phyloP scores from a whole-genome alignment of 2,329 filamentous ascomycete species.

The Ceratocystis papillata region DNA sequence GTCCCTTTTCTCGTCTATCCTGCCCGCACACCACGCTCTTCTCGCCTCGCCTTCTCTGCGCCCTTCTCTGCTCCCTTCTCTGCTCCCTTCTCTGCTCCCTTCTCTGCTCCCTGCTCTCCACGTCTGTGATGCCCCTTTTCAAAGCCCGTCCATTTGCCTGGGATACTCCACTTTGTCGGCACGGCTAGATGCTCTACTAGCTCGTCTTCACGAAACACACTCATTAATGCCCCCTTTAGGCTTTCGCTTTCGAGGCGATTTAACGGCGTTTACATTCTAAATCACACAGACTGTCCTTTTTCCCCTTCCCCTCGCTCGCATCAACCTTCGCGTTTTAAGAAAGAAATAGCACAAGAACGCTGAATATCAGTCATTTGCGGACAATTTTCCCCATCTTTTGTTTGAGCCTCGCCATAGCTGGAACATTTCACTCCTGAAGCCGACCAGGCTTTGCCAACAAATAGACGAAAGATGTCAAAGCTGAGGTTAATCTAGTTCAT shows the following conservation, averaged over 20 bases:
- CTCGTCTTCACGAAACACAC: too few relatives aligned
- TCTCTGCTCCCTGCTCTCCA: too few relatives aligned
- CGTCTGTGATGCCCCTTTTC: too few relatives aligned
- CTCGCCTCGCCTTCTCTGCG: too few relatives aligned
- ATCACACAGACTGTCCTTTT: neutral
- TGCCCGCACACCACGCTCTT: too few relatives aligned
- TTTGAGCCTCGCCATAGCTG: neutral
- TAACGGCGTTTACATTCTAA: neutral
- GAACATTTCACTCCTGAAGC: neutral
- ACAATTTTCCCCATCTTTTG: neutral
- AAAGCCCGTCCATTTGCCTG: too few relatives aligned
- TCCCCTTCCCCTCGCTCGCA: too few relatives aligned
- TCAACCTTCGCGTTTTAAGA: neutral
- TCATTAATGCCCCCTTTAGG: neutral
- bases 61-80: too few relatives aligned
- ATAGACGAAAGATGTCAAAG: neutral
- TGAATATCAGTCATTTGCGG: neutral
- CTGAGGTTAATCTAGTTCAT: neutral
- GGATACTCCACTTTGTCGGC: too few relatives aligned
- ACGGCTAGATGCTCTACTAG: too few relatives aligned
- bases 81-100: too few relatives aligned
- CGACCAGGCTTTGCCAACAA: neutral
- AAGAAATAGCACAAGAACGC: neutral
- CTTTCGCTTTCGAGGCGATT: neutral
- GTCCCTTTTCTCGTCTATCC: too few relatives aligned